These are phyloP conservation scores for Eucalyptus pauciflora DNA, from an alignment of 345 rosid species.

Conservation along the genomic window DNA sequence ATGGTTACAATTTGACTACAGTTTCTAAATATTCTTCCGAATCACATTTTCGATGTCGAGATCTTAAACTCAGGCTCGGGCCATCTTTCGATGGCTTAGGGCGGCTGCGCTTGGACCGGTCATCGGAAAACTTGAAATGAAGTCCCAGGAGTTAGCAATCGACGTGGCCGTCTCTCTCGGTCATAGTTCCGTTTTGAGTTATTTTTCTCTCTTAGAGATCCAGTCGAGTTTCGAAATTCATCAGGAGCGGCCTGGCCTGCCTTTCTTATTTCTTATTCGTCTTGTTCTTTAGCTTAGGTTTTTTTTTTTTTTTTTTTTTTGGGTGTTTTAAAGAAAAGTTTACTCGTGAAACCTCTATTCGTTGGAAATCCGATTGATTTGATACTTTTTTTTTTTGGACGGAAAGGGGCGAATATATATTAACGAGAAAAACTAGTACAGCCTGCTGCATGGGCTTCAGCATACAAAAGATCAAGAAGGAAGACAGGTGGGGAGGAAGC, in stretches of 20 bases:
- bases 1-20: not conserved
- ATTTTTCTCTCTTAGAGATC: not conserved
- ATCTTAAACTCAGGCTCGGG: too few relatives aligned
- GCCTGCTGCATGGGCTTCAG: too few relatives aligned
- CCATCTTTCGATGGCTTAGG: not conserved
- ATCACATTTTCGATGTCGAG: not conserved
- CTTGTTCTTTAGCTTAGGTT: not conserved
- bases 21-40: not conserved
- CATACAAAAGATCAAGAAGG: too few relatives aligned
- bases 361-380: not conserved
- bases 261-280: not conserved
- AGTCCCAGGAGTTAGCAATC: not conserved
- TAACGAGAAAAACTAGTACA: too few relatives aligned
- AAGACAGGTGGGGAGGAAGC: too few relatives aligned
- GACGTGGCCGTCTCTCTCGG: not conserved
- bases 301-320: not conserved
- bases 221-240: not conserved
- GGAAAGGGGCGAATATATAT: too few relatives aligned
- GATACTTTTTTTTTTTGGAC: too few relatives aligned
- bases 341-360: not conserved
- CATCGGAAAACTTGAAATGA: not conserved
- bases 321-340: not conserved
- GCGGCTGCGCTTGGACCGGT: not conserved
- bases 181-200: not conserved
- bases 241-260: not conserved